phyloP scores from a whole-genome alignment of 371 early-diverging fungal species.

The Saksenaea oblongispora region DNA sequence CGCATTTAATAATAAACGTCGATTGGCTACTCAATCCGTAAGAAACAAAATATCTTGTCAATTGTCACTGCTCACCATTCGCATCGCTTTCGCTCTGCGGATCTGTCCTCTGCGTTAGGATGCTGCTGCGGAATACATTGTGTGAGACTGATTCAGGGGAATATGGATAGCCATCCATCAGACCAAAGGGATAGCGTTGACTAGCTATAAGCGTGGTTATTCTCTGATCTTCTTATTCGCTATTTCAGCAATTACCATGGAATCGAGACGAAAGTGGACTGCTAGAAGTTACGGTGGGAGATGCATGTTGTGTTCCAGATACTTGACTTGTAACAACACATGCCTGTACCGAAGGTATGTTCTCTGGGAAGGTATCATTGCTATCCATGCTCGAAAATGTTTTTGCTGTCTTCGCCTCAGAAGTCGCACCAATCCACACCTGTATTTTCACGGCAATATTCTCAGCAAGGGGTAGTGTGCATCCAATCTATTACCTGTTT shows the following conservation, averaged over 20 bases:
- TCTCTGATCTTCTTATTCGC: background rate
- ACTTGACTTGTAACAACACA: background rate
- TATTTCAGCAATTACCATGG: background rate
- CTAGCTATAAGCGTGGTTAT: background rate
- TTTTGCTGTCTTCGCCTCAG: background rate
- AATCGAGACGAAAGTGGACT: background rate
- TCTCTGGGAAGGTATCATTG: background rate
- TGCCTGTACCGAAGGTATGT: background rate
- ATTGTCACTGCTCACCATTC: background rate
- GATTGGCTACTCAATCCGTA: background rate
- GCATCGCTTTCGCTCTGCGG: background rate
- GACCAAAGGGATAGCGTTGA: background rate
- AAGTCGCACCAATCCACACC: background rate
- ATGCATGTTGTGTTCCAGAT: background rate
- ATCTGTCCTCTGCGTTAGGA: background rate
- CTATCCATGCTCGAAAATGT: background rate
- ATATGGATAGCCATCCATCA: background rate
- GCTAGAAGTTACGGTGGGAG: background rate
- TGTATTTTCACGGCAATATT: background rate
- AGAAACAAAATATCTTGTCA: background rate
- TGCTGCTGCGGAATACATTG: background rate
- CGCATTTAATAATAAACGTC: background rate
- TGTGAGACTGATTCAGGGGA: background rate
- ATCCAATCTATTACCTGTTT: conserved; percentile 4
- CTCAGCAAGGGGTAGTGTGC: too few species aligned